Conservation (phyloP, 2,329 filamentous ascomycete species). For the Fusarium avenaceum region DNA sequence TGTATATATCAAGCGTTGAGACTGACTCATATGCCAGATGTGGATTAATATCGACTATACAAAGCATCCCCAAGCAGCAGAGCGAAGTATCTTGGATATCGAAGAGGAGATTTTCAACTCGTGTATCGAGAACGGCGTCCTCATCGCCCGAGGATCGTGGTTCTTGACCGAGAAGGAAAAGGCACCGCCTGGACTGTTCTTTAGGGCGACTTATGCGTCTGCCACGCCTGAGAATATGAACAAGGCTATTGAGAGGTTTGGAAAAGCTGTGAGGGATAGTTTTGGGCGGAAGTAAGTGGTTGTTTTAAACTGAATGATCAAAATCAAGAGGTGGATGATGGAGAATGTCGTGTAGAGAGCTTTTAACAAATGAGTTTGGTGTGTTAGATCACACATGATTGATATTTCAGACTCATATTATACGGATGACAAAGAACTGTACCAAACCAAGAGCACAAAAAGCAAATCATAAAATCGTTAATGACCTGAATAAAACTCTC, state of each 20-base stretch:
- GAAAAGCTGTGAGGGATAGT: constrained; percentile 75
- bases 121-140: constrained; percentile 80
- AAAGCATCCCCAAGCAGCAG: constrained; percentile 72
- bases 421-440: neutral
- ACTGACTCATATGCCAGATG: constrained; percentile 60
- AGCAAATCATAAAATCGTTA: neutral
- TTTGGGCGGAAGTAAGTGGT: constrained; percentile 56
- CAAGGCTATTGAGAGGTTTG: constrained; percentile 81
- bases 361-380: neutral
- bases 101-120: constrained; percentile 89
- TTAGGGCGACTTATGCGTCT: constrained; percentile 90
- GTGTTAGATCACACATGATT: neutral
- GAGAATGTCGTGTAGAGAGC: neutral
- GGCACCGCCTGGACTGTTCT: constrained; percentile 77
- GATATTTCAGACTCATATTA: neutral
- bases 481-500: neutral
- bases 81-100: constrained; percentile 71
- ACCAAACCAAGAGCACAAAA: neutral
- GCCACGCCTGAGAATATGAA: constrained; percentile 78
- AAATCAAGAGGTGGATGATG: too few relatives aligned
- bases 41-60: constrained; percentile 79
- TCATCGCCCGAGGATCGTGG: constrained; percentile 90
- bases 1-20: neutral
- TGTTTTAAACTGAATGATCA: neutral
- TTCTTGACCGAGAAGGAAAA: constrained; percentile 81